Conservation (phyloP, 208 protist genomes). For the Novymonas esmeraldas region DNA sequence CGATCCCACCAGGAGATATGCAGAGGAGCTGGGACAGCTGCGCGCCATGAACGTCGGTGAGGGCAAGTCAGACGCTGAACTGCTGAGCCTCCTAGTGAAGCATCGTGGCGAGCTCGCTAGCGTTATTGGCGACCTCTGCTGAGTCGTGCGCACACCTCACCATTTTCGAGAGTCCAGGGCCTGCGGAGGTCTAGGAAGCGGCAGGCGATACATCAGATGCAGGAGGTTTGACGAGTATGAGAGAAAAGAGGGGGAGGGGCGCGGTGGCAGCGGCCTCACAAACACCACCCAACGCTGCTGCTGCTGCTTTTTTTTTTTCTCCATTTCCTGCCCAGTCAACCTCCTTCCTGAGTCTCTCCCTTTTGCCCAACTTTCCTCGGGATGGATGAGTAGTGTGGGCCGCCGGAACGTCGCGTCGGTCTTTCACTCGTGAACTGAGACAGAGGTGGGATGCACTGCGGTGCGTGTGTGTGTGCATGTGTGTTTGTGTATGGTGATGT, state of each 20-base stretch:
- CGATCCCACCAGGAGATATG: constrained; percentile 40
- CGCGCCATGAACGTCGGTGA: constrained; percentile 66
- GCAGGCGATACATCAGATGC: no score
- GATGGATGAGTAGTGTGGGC: no score
- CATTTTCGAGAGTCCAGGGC: no score
- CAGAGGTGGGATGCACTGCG: no score
- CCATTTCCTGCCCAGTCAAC: not conserved
- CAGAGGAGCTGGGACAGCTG: constrained; percentile 75
- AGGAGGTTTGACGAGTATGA: no score
- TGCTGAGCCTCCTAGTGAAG: constrained; percentile 66
- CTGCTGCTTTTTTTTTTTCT: not conserved
- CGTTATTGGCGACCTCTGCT: constrained; percentile 61
- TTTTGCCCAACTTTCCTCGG: not conserved
- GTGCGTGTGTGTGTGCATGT: not conserved
- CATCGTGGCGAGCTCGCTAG: constrained; percentile 74
- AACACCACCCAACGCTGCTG: no score
- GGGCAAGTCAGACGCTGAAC: constrained; percentile 55
- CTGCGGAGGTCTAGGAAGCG: not conserved
- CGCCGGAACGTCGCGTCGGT: no score
- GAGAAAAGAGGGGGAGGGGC: no score
- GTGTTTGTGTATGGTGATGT: not conserved
- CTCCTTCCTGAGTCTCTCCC: no score
- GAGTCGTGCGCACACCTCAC: no score
- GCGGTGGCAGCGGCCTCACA: no score
- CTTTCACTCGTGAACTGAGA: no score